Base-by-base conservation (phyloP, 2,329 filamentous ascomycete genomes). In the Colletotrichum lupini region DNA sequence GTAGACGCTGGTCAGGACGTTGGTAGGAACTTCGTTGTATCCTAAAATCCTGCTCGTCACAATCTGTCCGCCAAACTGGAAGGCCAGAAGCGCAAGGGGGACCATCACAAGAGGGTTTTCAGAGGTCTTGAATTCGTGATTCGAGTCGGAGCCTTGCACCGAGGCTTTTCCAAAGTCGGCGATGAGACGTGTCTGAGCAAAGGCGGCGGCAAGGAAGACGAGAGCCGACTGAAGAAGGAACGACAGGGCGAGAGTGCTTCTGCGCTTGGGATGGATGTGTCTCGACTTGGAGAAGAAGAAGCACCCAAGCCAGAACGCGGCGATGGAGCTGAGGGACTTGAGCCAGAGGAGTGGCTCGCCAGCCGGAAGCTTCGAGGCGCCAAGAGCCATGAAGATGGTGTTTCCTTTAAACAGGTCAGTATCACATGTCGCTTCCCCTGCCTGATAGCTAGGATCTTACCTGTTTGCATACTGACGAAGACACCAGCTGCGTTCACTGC, bases 351-450 rank as follows among this genome's bases (percentile, higher is more conserved):
- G 83, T 4, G 87, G 87, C 71, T 88, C 82, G 71, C 82, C 82
- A 24, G 83, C 78, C 3, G 87, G 89, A 59, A 90, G 87, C 35
- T 81, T 80, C 3, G 89, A 86, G 14, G 88, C 87, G 68, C 89
- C 89, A 26, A 92, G 87, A 22, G 88, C 89, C 52, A 92, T 84
- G 81, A 92, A 91, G 76, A 92, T 87, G 11, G 90, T 92, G 80
- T 92, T 92, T 52, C 90, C 89, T 82, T 53, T 8, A 5, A 14
- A 19, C 11, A 46, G 9, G 26, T 72, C 7, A 69, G 69, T 9
- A n/a, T 19, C 32, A 12, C 5, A 22, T 24, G 28, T 55, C 3
- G 19, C 5, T 24, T 19, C 8, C 42, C 42, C 46, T 42, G 24
- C 46, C 8, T 11, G 26, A 49, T 26, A 28, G 19, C n/a, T 19